Evolutionary conservation across 306 rosid species (phyloP), one percentile per base, ranked within the genome.

Genomic region (Purshia tridentata): DNA sequence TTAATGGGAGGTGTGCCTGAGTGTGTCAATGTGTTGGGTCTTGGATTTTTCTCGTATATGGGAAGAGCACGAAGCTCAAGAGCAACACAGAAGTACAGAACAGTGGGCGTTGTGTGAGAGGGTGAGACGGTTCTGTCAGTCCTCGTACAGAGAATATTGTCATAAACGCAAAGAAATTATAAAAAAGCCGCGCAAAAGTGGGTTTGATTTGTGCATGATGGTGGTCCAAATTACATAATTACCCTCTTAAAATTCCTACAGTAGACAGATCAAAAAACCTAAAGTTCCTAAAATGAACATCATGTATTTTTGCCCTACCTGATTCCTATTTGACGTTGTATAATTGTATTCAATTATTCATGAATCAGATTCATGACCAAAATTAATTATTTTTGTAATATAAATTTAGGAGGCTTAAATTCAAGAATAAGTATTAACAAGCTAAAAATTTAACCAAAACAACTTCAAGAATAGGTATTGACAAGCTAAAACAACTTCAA

Each of bases 121-220:
- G 1, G 23, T 23, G 1, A 65, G 67, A 42, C 75, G 45, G 47
- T 57, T 16, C 14, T 57, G 72, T 56, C 77, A 58, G 82, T 76
- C 42, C 65, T 80, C 84, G 83, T 78, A 82, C 93, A 64, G 72
- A 80, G 90, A 86, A 86, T 83, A 90, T 83, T 83, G 93, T 88
- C 90, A 85, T 86, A 47, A 42, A 42, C 55, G 67, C 76, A 15
- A 53, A 22, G 14, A 53, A 64, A 41, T 54, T 67, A 54, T 58
- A 18, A 50, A 39, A 80, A 84, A 65, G 73, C 84, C 88, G 88
- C 88, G 88, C 78, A 83, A 71, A 71, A 81, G 80, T 52, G 14
- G 7, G 66, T 86, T 86, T 81, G 59, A 66, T 83, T 83, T 75
- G 46, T 57, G 16, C 55, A 14, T 41, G 18, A 14, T 41, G 18